These are phyloP conservation scores for Ogataea parapolymorpha DNA, from an alignment of 805 yeast genomes.

Conservation along the genomic window DNA sequence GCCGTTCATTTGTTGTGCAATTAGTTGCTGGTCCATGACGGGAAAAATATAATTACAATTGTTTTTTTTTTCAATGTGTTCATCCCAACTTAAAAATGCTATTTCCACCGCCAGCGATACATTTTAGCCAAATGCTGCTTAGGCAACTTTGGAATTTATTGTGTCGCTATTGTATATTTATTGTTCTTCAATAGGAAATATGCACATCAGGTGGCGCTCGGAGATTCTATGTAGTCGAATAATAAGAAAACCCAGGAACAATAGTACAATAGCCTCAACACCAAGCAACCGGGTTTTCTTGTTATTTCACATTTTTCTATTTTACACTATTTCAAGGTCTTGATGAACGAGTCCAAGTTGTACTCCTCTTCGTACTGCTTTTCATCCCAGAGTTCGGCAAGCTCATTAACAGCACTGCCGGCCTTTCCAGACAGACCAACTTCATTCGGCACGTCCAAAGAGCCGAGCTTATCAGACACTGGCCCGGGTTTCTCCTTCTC, in stretches of 20 bases:
- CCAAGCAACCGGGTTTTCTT: neutral
- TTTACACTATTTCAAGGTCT: constrained; percentile 45
- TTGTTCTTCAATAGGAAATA: constrained; percentile 1
- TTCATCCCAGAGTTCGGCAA: constrained; percentile 95
- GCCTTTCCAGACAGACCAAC: constrained; percentile 83
- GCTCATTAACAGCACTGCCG: constrained; percentile 80
- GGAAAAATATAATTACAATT: constrained; percentile 7
- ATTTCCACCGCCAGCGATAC: constrained; percentile 9
- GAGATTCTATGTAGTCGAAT: constrained; percentile 3
- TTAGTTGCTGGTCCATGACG: constrained; percentile 22
- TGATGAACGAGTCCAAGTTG: constrained; percentile 88
- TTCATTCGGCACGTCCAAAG: constrained; percentile 44
- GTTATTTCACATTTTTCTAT: neutral
- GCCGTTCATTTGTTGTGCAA: constrained; percentile 22
- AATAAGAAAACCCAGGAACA: constrained; percentile 1
- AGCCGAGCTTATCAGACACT: constrained; percentile 17
- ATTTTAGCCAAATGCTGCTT: constrained; percentile 9
- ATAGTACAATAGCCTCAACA: neutral
- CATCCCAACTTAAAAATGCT: constrained; percentile 8
- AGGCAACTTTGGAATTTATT: neutral
- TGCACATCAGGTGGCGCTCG: constrained; percentile 4
- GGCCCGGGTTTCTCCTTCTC: constrained; percentile 21
- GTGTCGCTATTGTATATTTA: constrained; percentile 1
- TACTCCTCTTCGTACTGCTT: constrained; percentile 96
- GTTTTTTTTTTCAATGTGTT: constrained; percentile 8